Percentiles rank a stretch among this genome's conserved stretches.
Conservation (phyloP, 164 flowering plant genomes). For the Vitis vinifera region ASM3070453v1 NC_081809.1:5007001-5007500, state of each 20-base stretch:
- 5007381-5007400: conserved; percentile 17
- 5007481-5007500: conserved; percentile 16
- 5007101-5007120: neutral
- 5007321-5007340: neutral
- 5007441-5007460: conserved; percentile 28
- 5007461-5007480: conserved; percentile 23
- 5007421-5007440: conserved; percentile 24
- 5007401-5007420: conserved; percentile 28
- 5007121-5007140: neutral
- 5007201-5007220: too few relatives aligned
- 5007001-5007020: too few relatives aligned
- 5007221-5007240: neutral
- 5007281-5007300: neutral
- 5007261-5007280: neutral
- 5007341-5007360: conserved; percentile 2
- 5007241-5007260: neutral
- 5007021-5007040: too few relatives aligned
- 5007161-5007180: too few relatives aligned
- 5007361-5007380: conserved; percentile 9
- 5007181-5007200: too few relatives aligned
- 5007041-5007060: too few relatives aligned
- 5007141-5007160: too few relatives aligned
- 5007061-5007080: neutral
- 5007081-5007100: neutral
- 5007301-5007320: conserved; percentile 8